A percentile compares a stretch with the other conserved stretches of the same genome.
Evolutionary conservation across 805 yeast species (phyloP).

Genomic region (Martiniozyma abietophila): DNA sequence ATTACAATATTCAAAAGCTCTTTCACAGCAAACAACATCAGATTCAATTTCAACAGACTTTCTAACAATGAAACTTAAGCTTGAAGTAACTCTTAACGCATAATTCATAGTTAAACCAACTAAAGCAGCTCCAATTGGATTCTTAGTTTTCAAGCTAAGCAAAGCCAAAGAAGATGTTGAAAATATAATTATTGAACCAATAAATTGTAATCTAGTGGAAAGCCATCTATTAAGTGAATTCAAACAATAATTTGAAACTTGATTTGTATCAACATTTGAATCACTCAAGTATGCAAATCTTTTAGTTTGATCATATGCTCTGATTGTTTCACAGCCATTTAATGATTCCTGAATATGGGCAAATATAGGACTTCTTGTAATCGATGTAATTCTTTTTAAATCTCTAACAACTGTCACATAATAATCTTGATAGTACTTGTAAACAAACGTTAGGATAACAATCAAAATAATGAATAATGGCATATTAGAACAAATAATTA

Average conservation of each 20-base stretch:
- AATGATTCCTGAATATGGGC: slow-evolving; percentile 78
- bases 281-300: slow-evolving; percentile 53
- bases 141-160: slow-evolving; percentile 28
- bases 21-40: slow-evolving; percentile 74
- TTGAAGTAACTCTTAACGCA: slow-evolving; percentile 45
- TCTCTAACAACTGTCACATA: slow-evolving; percentile 70
- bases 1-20: slow-evolving; percentile 81
- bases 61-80: slow-evolving; percentile 49
- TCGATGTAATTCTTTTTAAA: slow-evolving; percentile 61
- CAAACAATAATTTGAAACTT: slow-evolving; percentile 38
- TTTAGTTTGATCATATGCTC: slow-evolving; percentile 61
- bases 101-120: slow-evolving; percentile 60
- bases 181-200: slow-evolving; percentile 49
- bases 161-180: slow-evolving; percentile 40
- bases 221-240: slow-evolving; percentile 60
- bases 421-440: slow-evolving; percentile 60
- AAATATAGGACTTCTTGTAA: slow-evolving; percentile 67
- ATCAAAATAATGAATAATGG: slow-evolving; percentile 46
- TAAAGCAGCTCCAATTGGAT: slow-evolving; percentile 46
- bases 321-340: slow-evolving; percentile 66
- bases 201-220: slow-evolving; percentile 48
- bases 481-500: slow-evolving; percentile 42
- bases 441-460: slow-evolving; percentile 40
- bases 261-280: slow-evolving; percentile 39
- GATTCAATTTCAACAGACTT: slow-evolving; percentile 56